These are phyloP conservation scores for Aspergillus nanangensis DNA, from an alignment of 495 filamentous ascomycete genomes.

Conservation along the genomic window DNA sequence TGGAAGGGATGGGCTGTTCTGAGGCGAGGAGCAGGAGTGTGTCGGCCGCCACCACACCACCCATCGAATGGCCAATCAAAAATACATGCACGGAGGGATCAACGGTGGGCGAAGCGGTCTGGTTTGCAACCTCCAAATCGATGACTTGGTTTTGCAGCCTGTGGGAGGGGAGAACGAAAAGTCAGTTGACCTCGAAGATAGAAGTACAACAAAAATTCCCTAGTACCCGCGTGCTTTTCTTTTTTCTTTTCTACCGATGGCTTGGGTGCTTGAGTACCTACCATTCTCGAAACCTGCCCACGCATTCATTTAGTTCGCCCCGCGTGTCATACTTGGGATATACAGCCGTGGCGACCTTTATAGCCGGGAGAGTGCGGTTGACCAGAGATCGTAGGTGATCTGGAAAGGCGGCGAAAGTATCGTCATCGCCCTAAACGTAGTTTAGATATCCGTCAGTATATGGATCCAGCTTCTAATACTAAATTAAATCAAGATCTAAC, in stretches of 20 bases:
- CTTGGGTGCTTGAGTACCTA: conserved; percentile 22
- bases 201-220: too few relatives aligned
- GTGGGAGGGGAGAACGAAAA: neutral
- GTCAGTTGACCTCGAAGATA: neutral
- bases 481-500: neutral
- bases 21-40: conserved; percentile 64
- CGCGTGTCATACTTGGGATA: conserved; percentile 93
- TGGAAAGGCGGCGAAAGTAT: conserved; percentile 80
- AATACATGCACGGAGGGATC: conserved; percentile 84
- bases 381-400: conserved; percentile 68
- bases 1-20: conserved; percentile 58
- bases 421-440: conserved; percentile 68
- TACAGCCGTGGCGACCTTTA: conserved; percentile 63
- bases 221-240: too few relatives aligned
- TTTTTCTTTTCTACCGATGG: too few relatives aligned
- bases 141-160: conserved; percentile 93
- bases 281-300: conserved; percentile 83
- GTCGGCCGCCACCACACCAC: conserved; percentile 93
- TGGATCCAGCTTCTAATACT: neutral
- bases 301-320: conserved; percentile 78
- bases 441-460: neutral
- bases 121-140: conserved; percentile 81
- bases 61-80: conserved; percentile 92
- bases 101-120: conserved; percentile 80
- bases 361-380: conserved; percentile 64